Evolutionary conservation across 176 grass and related monocot species (phyloP), one percentile per base, ranked within the genome.

Genomic region (Oryza brachyantha): DNA sequence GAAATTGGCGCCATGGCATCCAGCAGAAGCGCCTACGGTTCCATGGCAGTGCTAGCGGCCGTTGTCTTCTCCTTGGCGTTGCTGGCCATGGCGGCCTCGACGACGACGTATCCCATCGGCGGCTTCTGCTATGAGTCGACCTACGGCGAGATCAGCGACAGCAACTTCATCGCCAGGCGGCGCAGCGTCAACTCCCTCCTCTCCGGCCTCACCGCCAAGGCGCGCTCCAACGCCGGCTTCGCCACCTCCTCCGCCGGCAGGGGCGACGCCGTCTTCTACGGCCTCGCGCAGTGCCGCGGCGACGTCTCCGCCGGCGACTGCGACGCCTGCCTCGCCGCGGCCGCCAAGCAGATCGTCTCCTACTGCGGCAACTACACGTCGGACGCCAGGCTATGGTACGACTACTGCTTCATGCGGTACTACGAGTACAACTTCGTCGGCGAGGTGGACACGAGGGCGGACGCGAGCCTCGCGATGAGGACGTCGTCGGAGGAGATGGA

Each of bases 401-500:
- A 93, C 81, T 93, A 81, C 81, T 93, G 90, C 81, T 93, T 89
- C 87, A 46, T 89, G 80, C 84, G 90, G 39, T 89, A 93, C 66
- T 76, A 86, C 41, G 39, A 50, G 79, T 42, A 24, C 3, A 19
- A 78, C 84, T 93, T 93, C 80, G 1, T 72, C 28, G 84, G 90
- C 19, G 32, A 84, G 72, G 29, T 62, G 28, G 86, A 89, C 84
- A 81, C 81, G n/a, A 41, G 40, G 40, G 40, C 11, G 40, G 67
- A 41, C 66, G 55, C 57, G 6, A 80, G 79, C 21, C 50, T 81
- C 50, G 84, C 89, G 38, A 35, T 81, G n/a, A 21, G 73, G 32
- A 89, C 89, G 80, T 34, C 64, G 50, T 29, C 84, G 61, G 70
- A 78, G 8, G n/a, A n/a, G n/a, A 70, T 58, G 79, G 87, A 83